phyloP scores from a whole-genome alignment of 495 filamentous ascomycete species.

The Bathelium albidoporum region DNA sequence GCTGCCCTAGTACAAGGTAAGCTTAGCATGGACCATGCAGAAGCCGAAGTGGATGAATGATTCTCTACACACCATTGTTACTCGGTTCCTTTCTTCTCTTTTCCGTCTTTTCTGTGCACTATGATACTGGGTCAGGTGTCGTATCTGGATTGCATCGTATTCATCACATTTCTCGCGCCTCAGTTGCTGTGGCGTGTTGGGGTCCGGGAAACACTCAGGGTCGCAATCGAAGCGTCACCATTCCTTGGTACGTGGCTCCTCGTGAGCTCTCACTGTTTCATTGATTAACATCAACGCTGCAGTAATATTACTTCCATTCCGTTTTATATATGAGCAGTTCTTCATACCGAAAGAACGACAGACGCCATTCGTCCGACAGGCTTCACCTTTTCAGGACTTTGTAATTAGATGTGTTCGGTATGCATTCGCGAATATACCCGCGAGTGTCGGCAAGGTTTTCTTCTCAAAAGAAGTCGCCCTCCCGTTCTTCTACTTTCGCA shows the following conservation, averaged over 20 bases:
- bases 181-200: slow-evolving; percentile 55
- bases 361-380: slow-evolving; percentile 52
- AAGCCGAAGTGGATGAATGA: background rate
- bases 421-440: slow-evolving; percentile 59
- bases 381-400: slow-evolving; percentile 61
- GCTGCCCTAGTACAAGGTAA: background rate
- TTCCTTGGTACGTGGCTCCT: slow-evolving; percentile 49
- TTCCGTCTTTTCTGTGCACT: slow-evolving; percentile 5
- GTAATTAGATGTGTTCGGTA: slow-evolving; percentile 65
- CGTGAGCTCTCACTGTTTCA: background rate
- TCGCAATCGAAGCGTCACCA: slow-evolving; percentile 51
- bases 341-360: slow-evolving; percentile 35
- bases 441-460: slow-evolving; percentile 58
- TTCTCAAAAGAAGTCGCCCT: slow-evolving; percentile 60
- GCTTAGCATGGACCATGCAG: background rate
- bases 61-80: background rate
- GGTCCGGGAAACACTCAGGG: slow-evolving; percentile 42
- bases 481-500: slow-evolving; percentile 62
- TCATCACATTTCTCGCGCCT: slow-evolving; percentile 53
- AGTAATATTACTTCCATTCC: slow-evolving; percentile 39
- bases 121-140: slow-evolving; percentile 60
- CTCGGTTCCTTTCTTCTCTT: background rate
- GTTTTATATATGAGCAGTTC: slow-evolving; percentile 49
- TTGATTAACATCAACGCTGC: background rate
- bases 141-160: slow-evolving; percentile 60